Evolutionary conservation across 768 basidiomycete genomes (phyloP), one percentile per base, ranked within the genome.

Genomic region (Leccinum pellstonianum): DNA sequence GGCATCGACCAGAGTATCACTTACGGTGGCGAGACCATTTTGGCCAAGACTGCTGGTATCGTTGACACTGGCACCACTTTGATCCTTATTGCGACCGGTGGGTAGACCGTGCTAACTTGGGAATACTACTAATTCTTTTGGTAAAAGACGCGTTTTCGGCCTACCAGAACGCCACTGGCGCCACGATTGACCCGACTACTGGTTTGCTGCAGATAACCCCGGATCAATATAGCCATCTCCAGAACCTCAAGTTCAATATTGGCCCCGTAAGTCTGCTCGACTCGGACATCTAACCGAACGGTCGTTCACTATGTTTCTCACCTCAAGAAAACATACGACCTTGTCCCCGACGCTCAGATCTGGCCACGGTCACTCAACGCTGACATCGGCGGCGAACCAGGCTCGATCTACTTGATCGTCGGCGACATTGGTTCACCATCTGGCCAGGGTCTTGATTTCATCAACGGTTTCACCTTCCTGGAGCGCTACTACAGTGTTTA

Each of bases 41-140:
- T 86, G 56, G 29, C 72, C 8, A 68, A 56, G 54, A 80, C 79
- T 35, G 80, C 82, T 35, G 86, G 85, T 59, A 83, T 87, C 59
- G 82, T 86, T 54, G 85, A 86, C 66, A 86, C 85, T 25, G 83
- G 82, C 12, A 84, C 82, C 14, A 83, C 83, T 25, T 74, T 84
- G 61, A 68, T 84, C 54, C 75, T 82, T 50, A 59, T 84, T 47
- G 79, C 81, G n/a, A 72, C 78, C 38, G 76, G 72, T 72, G 33
- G 68, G 72, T 65, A 27, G 15, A 52, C 17, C 48, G 12, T 17
- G 4, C n/a, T 19, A 27, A 14, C n/a, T 29, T 33, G 4, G 7
- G 7, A 15, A 33, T 21, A 12, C 49, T 14, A 14, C 10, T 23
- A 25, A 15, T 41, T 3, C 9, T 55, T 8, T 55, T 8, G 11